phyloP scores from a whole-genome alignment of 2,329 filamentous ascomycete genomes.

The Ophiostoma himal-ulmi region DNA sequence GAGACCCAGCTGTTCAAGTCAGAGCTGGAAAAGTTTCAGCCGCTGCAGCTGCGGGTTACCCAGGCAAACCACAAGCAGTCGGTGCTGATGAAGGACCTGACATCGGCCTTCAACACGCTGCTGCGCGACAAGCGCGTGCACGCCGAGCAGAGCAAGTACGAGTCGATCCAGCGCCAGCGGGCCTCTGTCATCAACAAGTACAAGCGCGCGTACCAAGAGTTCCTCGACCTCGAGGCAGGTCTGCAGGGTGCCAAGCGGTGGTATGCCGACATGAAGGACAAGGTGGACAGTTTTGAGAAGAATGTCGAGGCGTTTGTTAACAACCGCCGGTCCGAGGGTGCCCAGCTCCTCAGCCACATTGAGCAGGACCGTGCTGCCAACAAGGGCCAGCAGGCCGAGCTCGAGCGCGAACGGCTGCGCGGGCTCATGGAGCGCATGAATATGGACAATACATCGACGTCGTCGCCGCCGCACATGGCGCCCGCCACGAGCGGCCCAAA shows the following conservation, averaged over 20 bases:
- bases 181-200: constrained; percentile 78
- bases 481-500: background rate
- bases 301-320: constrained; percentile 97
- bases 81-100: constrained; percentile 90
- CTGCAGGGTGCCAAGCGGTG: constrained; percentile 84
- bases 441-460: constrained; percentile 57
- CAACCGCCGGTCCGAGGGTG: constrained; percentile 85
- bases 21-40: constrained; percentile 94
- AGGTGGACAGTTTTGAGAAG: constrained; percentile 83
- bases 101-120: constrained; percentile 75
- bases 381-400: constrained; percentile 60
- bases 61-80: constrained; percentile 96
- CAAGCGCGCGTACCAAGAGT: constrained; percentile 86
- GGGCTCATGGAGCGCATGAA: constrained; percentile 95
- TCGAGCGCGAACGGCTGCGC: constrained; percentile 77
- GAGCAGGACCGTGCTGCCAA: constrained; percentile 67
- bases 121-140: constrained; percentile 91
- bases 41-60: constrained; percentile 82
- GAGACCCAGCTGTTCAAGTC: constrained; percentile 89
- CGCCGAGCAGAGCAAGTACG: constrained; percentile 92
- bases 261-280: constrained; percentile 94
- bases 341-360: constrained; percentile 81
- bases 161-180: constrained; percentile 76
- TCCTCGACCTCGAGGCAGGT: constrained; percentile 81
- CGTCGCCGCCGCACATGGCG: constrained; percentile 26